Conservation (phyloP, 495 filamentous ascomycete genomes). For the Lasiosphaeria ovina region DNA sequence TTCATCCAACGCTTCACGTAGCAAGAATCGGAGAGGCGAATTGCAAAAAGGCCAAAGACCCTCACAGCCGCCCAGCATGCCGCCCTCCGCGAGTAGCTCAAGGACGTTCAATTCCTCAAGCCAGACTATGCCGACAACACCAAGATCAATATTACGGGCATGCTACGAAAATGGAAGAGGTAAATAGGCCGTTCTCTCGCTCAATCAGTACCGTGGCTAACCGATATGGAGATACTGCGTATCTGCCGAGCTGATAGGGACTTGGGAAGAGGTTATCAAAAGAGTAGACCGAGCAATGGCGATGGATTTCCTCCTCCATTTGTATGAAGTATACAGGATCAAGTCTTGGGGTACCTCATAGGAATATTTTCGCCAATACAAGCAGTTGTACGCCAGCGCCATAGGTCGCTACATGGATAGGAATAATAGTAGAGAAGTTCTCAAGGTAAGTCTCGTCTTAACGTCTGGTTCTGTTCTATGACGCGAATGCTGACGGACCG, state of each 20-base stretch:
- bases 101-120: no score
- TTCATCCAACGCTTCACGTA: no score
- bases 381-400: conserved; percentile 24
- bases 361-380: conserved; percentile 28
- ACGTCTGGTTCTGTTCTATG: conserved; percentile 11
- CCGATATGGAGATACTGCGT: neutral
- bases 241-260: neutral
- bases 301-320: conserved; percentile 25
- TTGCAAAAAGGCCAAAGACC: no score
- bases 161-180: no score
- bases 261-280: conserved; percentile 26
- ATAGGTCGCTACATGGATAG: conserved; percentile 26
- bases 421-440: conserved; percentile 28
- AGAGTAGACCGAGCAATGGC: conserved; percentile 21
- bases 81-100: no score
- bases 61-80: no score
- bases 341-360: conserved; percentile 12
- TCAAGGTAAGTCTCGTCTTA: conserved; percentile 37
- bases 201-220: neutral
- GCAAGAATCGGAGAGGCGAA: no score
- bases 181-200: neutral
- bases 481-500: conserved; percentile 3
- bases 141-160: no score
- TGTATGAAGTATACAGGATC: conserved; percentile 27
- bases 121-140: no score